Conservation (phyloP, 495 filamentous ascomycete genomes). For the Clavariopsis aquatica region DNA sequence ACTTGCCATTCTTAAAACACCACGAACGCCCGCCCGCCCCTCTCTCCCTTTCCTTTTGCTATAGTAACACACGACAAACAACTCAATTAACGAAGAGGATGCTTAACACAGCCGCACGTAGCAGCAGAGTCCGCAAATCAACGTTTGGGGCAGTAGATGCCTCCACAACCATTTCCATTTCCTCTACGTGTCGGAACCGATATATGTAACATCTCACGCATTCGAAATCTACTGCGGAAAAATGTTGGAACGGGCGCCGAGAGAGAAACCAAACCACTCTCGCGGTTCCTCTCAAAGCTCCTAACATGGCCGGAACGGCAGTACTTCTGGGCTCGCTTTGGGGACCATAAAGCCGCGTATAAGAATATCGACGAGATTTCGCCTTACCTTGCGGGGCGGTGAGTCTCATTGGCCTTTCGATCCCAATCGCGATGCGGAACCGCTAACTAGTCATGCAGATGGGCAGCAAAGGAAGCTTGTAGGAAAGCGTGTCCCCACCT, state of each 20-base stretch:
- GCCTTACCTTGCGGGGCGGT: constrained; percentile 27
- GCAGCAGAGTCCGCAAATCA: too few relatives aligned
- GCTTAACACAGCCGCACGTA: too few relatives aligned
- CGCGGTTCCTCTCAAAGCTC: constrained; percentile 24
- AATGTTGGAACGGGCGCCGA: background rate
- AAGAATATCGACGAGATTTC: constrained; percentile 17
- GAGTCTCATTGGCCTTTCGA: background rate
- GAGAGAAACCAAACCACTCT: background rate
- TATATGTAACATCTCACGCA: constrained; percentile 19
- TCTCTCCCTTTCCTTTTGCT: too few relatives aligned
- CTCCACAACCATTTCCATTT: constrained; percentile 23
- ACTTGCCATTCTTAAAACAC: too few relatives aligned
- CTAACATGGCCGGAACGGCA: constrained; percentile 31
- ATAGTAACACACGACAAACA: too few relatives aligned
- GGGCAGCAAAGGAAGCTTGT: constrained; percentile 36
- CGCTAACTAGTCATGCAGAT: constrained; percentile 14
- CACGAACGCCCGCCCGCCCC: too few relatives aligned
- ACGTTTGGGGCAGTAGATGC: constrained; percentile 18
- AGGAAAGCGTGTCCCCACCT: constrained; percentile 28
- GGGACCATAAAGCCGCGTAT: background rate
- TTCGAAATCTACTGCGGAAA: constrained; percentile 7
- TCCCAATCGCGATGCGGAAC: background rate
- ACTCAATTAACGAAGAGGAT: too few relatives aligned
- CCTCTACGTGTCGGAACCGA: constrained; percentile 28
- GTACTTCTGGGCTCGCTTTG: constrained; percentile 32